Evolutionary conservation across 2,329 filamentous ascomycete species (phyloP), one percentile per base, ranked within the genome.

Genomic region (Fusarium sp.): DNA sequence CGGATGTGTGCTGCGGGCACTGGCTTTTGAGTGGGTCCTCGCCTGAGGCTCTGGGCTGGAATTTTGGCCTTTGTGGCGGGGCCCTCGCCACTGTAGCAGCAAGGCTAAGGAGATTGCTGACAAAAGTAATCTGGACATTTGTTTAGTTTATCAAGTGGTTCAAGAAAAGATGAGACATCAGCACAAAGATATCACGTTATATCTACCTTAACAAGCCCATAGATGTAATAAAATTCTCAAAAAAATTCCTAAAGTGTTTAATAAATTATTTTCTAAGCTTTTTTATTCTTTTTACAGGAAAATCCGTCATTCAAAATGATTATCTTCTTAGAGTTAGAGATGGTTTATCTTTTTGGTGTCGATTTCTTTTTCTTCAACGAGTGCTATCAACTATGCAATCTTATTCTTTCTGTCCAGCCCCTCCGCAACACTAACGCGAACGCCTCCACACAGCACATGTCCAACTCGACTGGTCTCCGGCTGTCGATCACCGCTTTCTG

Each of bases 1-100:
- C 29, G 27, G 31, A 33, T 59, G 40, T 64, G 61, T 35, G 61
- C 42, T 63, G 62, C 62, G 53, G 62, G 40, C 62, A 64, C 55
- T 24, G 31, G 35, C 36, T 62, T 33, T 55, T 55, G 36, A 60
- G 71, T 74, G 71, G 71, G 35, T n/a, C 71, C 71, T 73, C 71
- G 74, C 71, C 71, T 72, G 71, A 74, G 71, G 71, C 71, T 74
- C 71, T 71, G 62, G 68, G 69, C 71, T 71, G 59, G 69, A 70
- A 69, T 64, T 66, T 74, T 61, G 69, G 63, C 58, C 71, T 74
- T 66, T 59, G 71, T 70, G 63, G 65, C 57, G 57, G 62, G 61
- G 71, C 35, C 71, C 42, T 74, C 64, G 65, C 71, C 68, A 74
- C 71, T 20, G 51, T 29, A 67, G 60, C 51, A 60, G 59, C 71